Evolutionary conservation across 2,329 filamentous ascomycete genomes (phyloP).

Genomic region (Microsporum canis): DNA sequence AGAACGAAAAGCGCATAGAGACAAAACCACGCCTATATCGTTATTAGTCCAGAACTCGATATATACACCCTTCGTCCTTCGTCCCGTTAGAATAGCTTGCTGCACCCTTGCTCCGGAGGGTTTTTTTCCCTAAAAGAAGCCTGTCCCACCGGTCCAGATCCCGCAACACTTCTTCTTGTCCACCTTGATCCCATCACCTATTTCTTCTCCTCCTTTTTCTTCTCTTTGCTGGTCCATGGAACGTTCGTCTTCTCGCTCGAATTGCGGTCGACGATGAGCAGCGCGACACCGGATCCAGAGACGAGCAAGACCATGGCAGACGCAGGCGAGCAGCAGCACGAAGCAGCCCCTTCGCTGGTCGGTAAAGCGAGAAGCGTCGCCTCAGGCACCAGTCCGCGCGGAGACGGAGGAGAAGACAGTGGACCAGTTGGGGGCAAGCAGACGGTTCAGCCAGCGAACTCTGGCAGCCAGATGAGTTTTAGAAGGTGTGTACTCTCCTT

Average conservation of each 20-base stretch:
- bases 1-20: background rate
- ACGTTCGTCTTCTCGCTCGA: background rate
- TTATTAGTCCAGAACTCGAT: background rate
- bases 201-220: background rate
- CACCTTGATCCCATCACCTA: too few relatives aligned
- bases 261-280: conserved; percentile 10
- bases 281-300: conserved; percentile 5
- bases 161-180: background rate
- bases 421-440: conserved; percentile 13
- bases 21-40: background rate
- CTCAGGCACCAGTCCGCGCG: conserved; percentile 18
- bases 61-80: background rate
- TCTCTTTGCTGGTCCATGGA: background rate
- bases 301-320: conserved; percentile 4
- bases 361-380: background rate
- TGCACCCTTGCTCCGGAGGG: background rate
- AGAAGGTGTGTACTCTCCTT: conserved; percentile 40
- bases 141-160: background rate
- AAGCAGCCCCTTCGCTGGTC: background rate
- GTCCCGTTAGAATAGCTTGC: background rate
- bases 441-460: conserved; percentile 9
- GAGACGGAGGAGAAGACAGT: conserved; percentile 9
- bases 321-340: background rate
- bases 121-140: background rate
- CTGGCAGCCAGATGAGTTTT: conserved; percentile 45